Base-by-base conservation (phyloP, 1,139 yeast genomes). In the Hanseniaspora gamundiae region DNA sequence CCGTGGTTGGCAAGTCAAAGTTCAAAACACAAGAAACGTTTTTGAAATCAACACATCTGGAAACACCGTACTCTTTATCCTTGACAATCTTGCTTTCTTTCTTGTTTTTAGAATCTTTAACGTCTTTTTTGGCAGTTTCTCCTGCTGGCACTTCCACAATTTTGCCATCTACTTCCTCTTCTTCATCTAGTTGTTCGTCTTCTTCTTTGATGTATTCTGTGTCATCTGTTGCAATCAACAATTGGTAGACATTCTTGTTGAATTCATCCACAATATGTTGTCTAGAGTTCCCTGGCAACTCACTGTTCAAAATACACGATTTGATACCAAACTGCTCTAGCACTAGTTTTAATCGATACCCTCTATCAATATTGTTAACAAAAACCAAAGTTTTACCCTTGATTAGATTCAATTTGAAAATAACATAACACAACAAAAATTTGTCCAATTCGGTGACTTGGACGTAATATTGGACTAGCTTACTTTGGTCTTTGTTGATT, bases 1-100 rank as follows among this genome's bases (percentile, higher is more conserved):
- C 80, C 5, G 94, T 79, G 2, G 86, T 74, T 38, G 99, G 98
- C 52, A 93, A 69, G 61, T 93, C 99, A 60, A 93, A 93, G 64
- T 93, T 93, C 51, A 93, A 69, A 4, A 93, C 98, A 67, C 97
- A 91, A 16, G 97, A 93, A 49, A 93, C 97, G 56, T 91, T 88
- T 55, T 76, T 80, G 69, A 93, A 93, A 65, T 93, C 99, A 35
- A 93, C 94, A 56, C 99, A 98, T 63, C 99, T 77, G 28, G 95
- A 83, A 38, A 88, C 96, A 51, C 97, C 95, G 59, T 83, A 91
- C 55, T 91, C 97, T 48, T 69, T 71, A 55, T 80, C 87, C 46
- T 69, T 68, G 48, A 68, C 69, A 31, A 61, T 58, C 45, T 65
- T 67, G 16, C 28, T 21, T 44, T 51, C 56, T 48, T 47, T 56